Conservation (phyloP, 1,284 basidiomycete species). For the Cryptococcus amylolentus region DNA sequence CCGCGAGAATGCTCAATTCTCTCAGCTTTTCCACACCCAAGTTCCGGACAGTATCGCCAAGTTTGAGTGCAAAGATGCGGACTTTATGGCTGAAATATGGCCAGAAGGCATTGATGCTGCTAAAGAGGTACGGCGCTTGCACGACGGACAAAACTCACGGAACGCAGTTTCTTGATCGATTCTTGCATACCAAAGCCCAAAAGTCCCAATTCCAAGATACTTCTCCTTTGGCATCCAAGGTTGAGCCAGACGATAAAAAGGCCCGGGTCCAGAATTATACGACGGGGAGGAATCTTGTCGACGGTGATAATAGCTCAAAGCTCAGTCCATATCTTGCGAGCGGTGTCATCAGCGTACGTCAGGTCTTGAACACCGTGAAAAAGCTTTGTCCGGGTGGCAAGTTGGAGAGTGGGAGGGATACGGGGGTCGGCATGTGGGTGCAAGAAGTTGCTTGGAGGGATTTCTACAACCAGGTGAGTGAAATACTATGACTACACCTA, state of each 20-base stretch:
- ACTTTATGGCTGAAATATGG: conserved; percentile 67
- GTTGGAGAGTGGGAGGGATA: conserved; percentile 61
- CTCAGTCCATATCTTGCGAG: conserved; percentile 80
- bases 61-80: conserved; percentile 61
- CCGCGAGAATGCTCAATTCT: conserved; percentile 54
- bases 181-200: conserved; percentile 66
- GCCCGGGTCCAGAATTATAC: conserved; percentile 67
- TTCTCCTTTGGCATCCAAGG: conserved; percentile 57
- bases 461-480: conserved; percentile 63
- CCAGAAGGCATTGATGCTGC: conserved; percentile 72
- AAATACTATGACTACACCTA: neutral
- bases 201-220: conserved; percentile 60
- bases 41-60: conserved; percentile 62
- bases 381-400: conserved; percentile 56
- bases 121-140: conserved; percentile 53
- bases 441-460: conserved; percentile 79
- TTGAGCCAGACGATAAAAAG: conserved; percentile 46
- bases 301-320: conserved; percentile 72
- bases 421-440: conserved; percentile 77
- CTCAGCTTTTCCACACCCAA: conserved; percentile 56
- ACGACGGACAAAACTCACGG: no score
- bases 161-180: conserved; percentile 67
- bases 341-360: conserved; percentile 75
- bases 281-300: conserved; percentile 65
- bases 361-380: conserved; percentile 68